Base-by-base conservation (phyloP, 108 stramenopile species). In the Cylindrotheca closterium region DNA sequence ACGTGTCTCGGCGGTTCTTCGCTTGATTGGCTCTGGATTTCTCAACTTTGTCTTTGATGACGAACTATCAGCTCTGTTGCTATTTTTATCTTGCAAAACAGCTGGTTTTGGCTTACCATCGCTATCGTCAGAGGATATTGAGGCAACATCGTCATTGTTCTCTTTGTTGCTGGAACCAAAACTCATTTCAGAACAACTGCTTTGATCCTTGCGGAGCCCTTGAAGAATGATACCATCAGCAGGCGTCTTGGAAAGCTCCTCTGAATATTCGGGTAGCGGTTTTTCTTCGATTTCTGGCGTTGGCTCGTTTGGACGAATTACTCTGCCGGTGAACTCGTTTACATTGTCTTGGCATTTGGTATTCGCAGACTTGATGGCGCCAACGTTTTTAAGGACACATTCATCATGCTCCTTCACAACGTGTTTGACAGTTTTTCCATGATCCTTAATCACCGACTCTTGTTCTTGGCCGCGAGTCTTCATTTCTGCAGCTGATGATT, bases 221-320 rank as follows among this genome's bases (percentile, higher is more conserved):
- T 63, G 37, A 18, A 85, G 61, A 30, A 87, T 77, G 10, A 55
- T 51, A 2, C 60, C 58, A 26, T 73, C 71, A 10, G 71, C 50
- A 10, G 83, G 80, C 30, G 86, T 87, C 8, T 70, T 64, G 26
- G 81, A 70, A 8, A 87, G 51, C 10, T 67, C 42, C 28, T 65
- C 42, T 48, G 48, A 68, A 64, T 69, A 80, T 1, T 66, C 54
- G 49, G 68, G 58, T 10, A 67, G 56, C 23, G 55, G 68, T 63
- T 47, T 79, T 17, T 29, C 26, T 21, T 66, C 60, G 3, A 73
- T 55, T 47, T 67, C 50, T 24, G 72, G 54, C 25, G 79, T 71
- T 30, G 75, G 58, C 21, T 79, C 72, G 26, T 66, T 57, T 32
- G 73, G 67, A 57, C 65, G 56, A 46, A 87, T 58, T 37, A 70